Percentiles rank a stretch among this genome's conserved stretches.
These are phyloP conservation scores for Fusarium virguliforme DNA, from an alignment of 2,329 filamentous ascomycete genomes.

Conservation along the genomic window DNA sequence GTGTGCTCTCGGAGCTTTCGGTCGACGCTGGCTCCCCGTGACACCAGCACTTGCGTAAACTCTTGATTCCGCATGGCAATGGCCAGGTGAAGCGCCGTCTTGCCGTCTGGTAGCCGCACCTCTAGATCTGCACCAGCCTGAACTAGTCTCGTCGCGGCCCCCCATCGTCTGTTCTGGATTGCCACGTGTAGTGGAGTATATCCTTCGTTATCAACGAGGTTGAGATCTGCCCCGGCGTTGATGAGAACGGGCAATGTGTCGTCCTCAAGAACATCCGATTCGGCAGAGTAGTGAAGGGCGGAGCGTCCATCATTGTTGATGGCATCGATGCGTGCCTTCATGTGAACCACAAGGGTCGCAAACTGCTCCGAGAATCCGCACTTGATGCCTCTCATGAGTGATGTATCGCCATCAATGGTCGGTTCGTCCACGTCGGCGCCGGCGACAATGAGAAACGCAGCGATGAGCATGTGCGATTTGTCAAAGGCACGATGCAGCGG, in stretches of 20 bases:
- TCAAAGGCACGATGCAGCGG: constrained; percentile 51
- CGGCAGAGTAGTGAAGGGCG: constrained; percentile 50
- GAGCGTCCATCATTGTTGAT: constrained; percentile 49
- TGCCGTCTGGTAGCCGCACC: constrained; percentile 47
- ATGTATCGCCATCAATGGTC: constrained; percentile 49
- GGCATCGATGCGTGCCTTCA: constrained; percentile 46
- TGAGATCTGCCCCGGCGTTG: constrained; percentile 46
- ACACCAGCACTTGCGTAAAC: constrained; percentile 49
- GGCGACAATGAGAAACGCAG: constrained; percentile 50
- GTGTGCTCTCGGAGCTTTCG: constrained; percentile 49
- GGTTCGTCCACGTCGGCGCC: constrained; percentile 51
- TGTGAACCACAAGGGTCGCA: constrained; percentile 47
- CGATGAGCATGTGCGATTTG: constrained; percentile 49
- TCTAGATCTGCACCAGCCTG: constrained; percentile 50
- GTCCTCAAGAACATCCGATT: constrained; percentile 50
- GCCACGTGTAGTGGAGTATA: constrained; percentile 49
- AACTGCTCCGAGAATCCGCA: constrained; percentile 52
- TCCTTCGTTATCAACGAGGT: constrained; percentile 48
- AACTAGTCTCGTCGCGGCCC: constrained; percentile 45
- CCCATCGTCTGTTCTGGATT: constrained; percentile 48
- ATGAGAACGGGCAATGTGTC: constrained; percentile 48
- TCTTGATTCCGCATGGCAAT: constrained; percentile 52
- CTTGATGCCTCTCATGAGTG: constrained; percentile 51
- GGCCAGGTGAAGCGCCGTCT: constrained; percentile 50
- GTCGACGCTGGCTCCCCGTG: constrained; percentile 50